Evolutionary conservation across 1,284 basidiomycete genomes (phyloP).

Genomic region (Dichomitus squalens): DNA sequence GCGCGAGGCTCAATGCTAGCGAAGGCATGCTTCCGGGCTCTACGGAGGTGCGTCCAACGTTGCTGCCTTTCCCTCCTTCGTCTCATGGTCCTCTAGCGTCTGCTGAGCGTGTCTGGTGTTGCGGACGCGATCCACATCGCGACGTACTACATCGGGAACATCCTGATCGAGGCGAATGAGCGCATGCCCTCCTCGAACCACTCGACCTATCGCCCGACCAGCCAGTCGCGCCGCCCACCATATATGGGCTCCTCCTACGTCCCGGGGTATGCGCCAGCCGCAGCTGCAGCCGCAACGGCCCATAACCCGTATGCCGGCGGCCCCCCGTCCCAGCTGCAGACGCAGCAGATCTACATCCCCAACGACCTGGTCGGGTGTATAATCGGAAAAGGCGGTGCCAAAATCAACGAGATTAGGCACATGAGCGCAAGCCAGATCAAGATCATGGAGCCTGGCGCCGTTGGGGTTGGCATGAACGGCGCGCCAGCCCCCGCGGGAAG

Average conservation of each 20-base stretch:
- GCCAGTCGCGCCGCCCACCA: slow-evolving; percentile 50
- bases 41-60: slow-evolving; percentile 75
- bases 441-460: slow-evolving; percentile 97
- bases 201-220: slow-evolving; percentile 41
- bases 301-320: slow-evolving; percentile 25
- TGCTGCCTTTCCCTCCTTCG: slow-evolving; percentile 9
- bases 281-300: slow-evolving; percentile 19
- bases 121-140: slow-evolving; percentile 99
- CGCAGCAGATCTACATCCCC: slow-evolving; percentile 98
- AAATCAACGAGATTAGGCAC: slow-evolving; percentile 98
- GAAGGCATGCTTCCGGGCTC: slow-evolving; percentile 98
- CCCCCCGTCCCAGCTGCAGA: slow-evolving; percentile 72
- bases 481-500: slow-evolving; percentile 71
- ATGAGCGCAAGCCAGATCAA: slow-evolving; percentile 96
- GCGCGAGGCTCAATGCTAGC: slow-evolving; percentile 93
- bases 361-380: slow-evolving; percentile 98
- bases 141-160: slow-evolving; percentile 98
- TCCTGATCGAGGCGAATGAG: slow-evolving; percentile 94
- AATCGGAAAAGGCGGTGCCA: slow-evolving; percentile 97
- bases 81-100: slow-evolving; percentile 59
- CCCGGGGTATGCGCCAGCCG: slow-evolving; percentile 53
- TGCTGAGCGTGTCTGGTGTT: slow-evolving; percentile 96
- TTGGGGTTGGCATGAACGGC: slow-evolving; percentile 63
- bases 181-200: slow-evolving; percentile 68
- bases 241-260: slow-evolving; percentile 72